Base-by-base conservation (phyloP, 139 green algal genomes). In the Haematococcus sp. region DNA sequence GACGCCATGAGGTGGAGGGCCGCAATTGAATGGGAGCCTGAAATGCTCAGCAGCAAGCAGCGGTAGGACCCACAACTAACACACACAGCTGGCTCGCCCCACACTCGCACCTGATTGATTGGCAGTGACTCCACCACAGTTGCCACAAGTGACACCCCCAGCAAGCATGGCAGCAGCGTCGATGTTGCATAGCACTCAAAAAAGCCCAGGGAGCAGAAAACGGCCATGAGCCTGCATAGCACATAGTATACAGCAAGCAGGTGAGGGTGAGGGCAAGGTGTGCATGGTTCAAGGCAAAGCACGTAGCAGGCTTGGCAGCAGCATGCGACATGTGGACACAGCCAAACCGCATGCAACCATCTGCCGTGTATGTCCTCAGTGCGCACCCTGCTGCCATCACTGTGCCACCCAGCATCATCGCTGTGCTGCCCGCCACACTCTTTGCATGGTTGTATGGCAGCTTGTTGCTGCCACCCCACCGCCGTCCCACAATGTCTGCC, bases 401-500 rank as follows among this genome's bases (percentile, higher is more conserved):
- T 16, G 78, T 76, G 5, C 91, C 87, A 25, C 80, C 88, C 75
- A 83, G 49, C 35, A 96, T 85, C 92, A 98, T 97, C 23, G 92
- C 94, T 0, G 76, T 11, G 70, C 85, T 95, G 35, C 95, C 95
- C 3, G 94, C 92, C 88, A 86, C 94, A 70, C 82, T 93, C 80
- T 98, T 98, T 30, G 64, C 43, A 1, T 23, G 32, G 80, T 98
- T 98, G 80, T 86, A 98, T 20, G 94, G 91, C 63, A 98, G 86
- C 65, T 85, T 89, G 59, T 59, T 73, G 22, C 4, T 58, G 30
- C 22, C 59, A 27, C 91, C 90, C 67, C 87, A 86, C 9, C 86
- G 80, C 17, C 94, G 83, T 0, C 95, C 95, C 4, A 97, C 87
- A 31, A 98, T 95, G 79, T 98, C 95, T 25, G 95, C 95, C 49